Evolutionary conservation across 345 rosid species (phyloP).

Genomic region (Cochlearia excelsa): DNA sequence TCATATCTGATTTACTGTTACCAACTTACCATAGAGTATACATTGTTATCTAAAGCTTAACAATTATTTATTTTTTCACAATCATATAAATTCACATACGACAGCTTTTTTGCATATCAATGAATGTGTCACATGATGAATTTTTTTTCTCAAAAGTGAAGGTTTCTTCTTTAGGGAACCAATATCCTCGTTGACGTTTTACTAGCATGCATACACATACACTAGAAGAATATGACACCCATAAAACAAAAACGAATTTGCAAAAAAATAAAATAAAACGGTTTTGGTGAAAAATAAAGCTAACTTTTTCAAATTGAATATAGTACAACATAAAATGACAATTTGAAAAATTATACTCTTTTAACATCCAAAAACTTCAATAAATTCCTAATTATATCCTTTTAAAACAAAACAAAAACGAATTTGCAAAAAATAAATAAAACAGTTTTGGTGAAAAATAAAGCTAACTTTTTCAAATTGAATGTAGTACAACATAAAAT

Average conservation of each 20-base stretch:
- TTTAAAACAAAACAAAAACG: background rate
- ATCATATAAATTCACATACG: conserved; percentile 17
- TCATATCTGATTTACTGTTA: too few relatives aligned
- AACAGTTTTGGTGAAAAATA: background rate
- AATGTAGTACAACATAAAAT: background rate
- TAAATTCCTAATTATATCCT: too few relatives aligned
- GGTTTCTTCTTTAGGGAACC: conserved; percentile 40
- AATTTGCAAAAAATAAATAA: conserved; percentile 5
- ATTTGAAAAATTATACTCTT: background rate
- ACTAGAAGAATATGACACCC: conserved; percentile 10
- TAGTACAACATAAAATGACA: background rate
- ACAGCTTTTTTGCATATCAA: conserved; percentile 29
- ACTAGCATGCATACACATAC: background rate
- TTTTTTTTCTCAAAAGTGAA: conserved; percentile 23
- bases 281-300: conserved; percentile 1
- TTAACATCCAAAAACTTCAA: background rate
- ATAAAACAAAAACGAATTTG: background rate
- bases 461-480: background rate
- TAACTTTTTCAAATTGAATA: background rate
- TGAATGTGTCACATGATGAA: conserved; percentile 30
- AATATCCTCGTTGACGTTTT: conserved; percentile 31
- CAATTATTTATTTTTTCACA: conserved; percentile 1
- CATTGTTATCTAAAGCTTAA: too few relatives aligned
- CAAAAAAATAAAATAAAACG: conserved; percentile 3
- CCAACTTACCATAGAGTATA: too few relatives aligned